These are phyloP conservation scores for Takashimella tepidaria DNA, from an alignment of 1,284 basidiomycete species.

Conservation along the genomic window DNA sequence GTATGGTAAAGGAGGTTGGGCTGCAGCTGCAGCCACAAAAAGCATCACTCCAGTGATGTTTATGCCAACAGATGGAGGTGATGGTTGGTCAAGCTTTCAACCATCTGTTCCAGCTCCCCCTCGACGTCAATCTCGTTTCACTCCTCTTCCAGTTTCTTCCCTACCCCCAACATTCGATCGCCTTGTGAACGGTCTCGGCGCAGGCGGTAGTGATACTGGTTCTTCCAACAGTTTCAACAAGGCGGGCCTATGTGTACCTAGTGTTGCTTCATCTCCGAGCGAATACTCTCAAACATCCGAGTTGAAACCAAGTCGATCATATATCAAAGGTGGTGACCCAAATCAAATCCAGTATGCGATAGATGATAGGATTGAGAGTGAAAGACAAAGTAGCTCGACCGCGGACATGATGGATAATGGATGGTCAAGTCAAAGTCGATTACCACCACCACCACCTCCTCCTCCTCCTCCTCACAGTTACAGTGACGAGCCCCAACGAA, in stretches of 20 bases:
- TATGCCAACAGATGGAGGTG: conserved; percentile 27
- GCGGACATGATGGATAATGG: neutral
- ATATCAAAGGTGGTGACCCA: conserved; percentile 5
- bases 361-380: conserved; percentile 5
- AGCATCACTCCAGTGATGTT: conserved; percentile 30
- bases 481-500: too few species aligned
- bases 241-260: neutral
- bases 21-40: conserved; percentile 29
- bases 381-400: conserved; percentile 7
- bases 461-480: neutral
- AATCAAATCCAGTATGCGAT: neutral
- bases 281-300: conserved; percentile 31
- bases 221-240: neutral
- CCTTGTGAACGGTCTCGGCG: conserved; percentile 13
- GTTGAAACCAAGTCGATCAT: conserved; percentile 28
- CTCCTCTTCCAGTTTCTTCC: conserved; percentile 30
- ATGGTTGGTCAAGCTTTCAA: conserved; percentile 41
- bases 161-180: conserved; percentile 25
- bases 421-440: neutral
- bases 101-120: conserved; percentile 12
- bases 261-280: conserved; percentile 20
- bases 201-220: neutral
- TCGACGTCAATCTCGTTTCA: conserved; percentile 33
- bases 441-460: neutral
- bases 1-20: conserved; percentile 43